Evolutionary conservation across 2,329 filamentous ascomycete genomes (phyloP), one percentile per base, ranked within the genome.

Genomic region (Cadophora luteo-olivacea): DNA sequence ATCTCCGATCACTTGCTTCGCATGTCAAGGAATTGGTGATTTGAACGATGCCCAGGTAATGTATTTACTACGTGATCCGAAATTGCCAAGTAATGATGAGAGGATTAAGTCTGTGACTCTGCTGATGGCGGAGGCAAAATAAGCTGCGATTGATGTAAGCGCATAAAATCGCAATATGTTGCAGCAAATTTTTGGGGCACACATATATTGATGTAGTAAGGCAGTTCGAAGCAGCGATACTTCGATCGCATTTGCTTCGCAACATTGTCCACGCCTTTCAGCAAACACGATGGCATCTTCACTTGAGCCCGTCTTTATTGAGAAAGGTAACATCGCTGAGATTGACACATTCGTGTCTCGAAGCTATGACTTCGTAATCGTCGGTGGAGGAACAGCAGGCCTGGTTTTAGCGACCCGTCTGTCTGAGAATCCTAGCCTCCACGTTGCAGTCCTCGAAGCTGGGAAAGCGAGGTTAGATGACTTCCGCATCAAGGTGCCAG

Each of bases 331-430:
- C 29, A 33, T 33, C 16, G 29, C 29, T 14, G 12, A 55, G 16
- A 55, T 55, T 29, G 52, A 55, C 12, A 55, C 52, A 19, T 55
- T 33, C 52, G 14, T 55, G 33, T 61, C 51, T n/a, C 19, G 16
- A 5, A 57, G 49, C 16, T 70, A 67, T 61, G 80, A 84, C 71
- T 82, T 80, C 64, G 71, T 83, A 48, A 72, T 83, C 29, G 78
- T 82, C 8, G 81, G 82, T 8, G 81, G 81, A n/a, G 82, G 82
- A 7, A 82, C 81, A 0, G 77, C 81, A 5, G 81, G 82, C 9
- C 75, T 82, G 2, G 77, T 80, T 1, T 72, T 83, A 14, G 82
- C 81, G 5, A 75, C 76, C 32, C 78, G 81, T 2, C 77, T 83
- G 16, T 77, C 74, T 19, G 80, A 81, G 66, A 75, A 81, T 69